Evolutionary conservation across 1,284 basidiomycete species (phyloP), one percentile per base, ranked within the genome.

Genomic region (Caloboletus inedulis): DNA sequence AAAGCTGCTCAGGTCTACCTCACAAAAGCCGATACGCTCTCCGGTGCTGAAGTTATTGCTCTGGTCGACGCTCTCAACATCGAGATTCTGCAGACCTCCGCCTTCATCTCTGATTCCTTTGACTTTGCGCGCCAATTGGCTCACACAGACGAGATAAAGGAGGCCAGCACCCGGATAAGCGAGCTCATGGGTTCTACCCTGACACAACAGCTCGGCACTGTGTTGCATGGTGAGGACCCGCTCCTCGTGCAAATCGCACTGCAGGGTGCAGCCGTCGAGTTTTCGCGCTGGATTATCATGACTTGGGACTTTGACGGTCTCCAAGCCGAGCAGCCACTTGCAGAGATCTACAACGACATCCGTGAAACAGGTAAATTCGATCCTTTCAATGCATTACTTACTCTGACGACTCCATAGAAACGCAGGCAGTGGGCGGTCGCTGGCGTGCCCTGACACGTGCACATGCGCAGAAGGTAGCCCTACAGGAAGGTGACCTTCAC

Each of bases 391-490:
- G 14, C 14, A 14, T n/a, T 0, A n/a, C 45, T 12, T 13, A 16
- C 43, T 2, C 43, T 53, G 12, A 47, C 34, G 7, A 10, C 42
- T 0, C 16, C 3, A 19, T 47, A 83, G 81, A 79, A 59, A 70
- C 74, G 31, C 79, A 78, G 62, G 67, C 76, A 0, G 71, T 81
- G 14, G 72, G 77, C 9, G 79, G 78, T 39, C 72, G 75, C 42
- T 83, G 81, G 81, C 73, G 80, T 46, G 71, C 77, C 27, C 54
- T 83, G 51, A 77, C 77, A 43, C 72, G 77, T 51, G 68, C 66
- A 36, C 73, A 81, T 51, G 66, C 74, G 25, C 74, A 72, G 54
- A 63, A 70, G 49, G 64, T 77, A 51, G 60, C 69, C 9, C 50
- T 65, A 4, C 63, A 62, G 7, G 66, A 68, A n/a, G 63, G 64